A percentile compares a stretch with the other conserved stretches of the same genome.
These are phyloP conservation scores for Dactylellina leptospora DNA, from an alignment of 2,329 filamentous ascomycete genomes.

Conservation along the genomic window DNA sequence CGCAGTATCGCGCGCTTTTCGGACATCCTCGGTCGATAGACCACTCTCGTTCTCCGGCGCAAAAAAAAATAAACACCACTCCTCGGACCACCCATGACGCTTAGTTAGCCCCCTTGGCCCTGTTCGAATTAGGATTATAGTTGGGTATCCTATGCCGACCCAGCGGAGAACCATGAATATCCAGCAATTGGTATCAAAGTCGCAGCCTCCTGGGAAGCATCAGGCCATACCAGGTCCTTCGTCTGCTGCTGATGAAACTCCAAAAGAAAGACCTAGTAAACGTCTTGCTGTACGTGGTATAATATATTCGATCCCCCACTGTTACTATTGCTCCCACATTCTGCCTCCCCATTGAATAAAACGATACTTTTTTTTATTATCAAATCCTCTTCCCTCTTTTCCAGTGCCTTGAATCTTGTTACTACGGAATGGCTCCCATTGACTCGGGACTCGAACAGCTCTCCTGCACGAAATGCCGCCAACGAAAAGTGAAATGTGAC, in stretches of 20 bases:
- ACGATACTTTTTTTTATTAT: too few species aligned
- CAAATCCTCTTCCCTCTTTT: too few species aligned
- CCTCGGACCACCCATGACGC: conserved; percentile 28
- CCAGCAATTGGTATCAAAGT: conserved; percentile 31
- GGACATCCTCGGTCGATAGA: conserved; percentile 53
- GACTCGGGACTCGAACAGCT: conserved; percentile 20
- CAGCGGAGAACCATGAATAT: conserved; percentile 34
- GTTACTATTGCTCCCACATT: not conserved
- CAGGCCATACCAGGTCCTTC: not conserved
- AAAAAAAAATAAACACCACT: conserved; percentile 10
- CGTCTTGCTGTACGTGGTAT: conserved; percentile 42
- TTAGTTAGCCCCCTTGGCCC: conserved; percentile 14
- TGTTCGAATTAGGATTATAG: conserved; percentile 9
- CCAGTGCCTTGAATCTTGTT: not conserved
- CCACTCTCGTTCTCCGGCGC: conserved; percentile 6
- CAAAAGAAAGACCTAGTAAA: conserved; percentile 32
- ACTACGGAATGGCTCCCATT: conserved; percentile 39
- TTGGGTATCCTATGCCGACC: not conserved
- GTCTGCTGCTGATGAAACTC: not conserved
- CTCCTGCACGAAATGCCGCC: conserved; percentile 49
- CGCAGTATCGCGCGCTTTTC: conserved; percentile 21
- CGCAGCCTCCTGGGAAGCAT: conserved; percentile 2
- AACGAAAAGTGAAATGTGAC: conserved; percentile 52
- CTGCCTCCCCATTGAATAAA: not conserved
- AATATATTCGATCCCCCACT: conserved; percentile 10